These are phyloP conservation scores for Aspergillus nomiae DNA, from an alignment of 2,329 filamentous ascomycete genomes.

Conservation along the genomic window DNA sequence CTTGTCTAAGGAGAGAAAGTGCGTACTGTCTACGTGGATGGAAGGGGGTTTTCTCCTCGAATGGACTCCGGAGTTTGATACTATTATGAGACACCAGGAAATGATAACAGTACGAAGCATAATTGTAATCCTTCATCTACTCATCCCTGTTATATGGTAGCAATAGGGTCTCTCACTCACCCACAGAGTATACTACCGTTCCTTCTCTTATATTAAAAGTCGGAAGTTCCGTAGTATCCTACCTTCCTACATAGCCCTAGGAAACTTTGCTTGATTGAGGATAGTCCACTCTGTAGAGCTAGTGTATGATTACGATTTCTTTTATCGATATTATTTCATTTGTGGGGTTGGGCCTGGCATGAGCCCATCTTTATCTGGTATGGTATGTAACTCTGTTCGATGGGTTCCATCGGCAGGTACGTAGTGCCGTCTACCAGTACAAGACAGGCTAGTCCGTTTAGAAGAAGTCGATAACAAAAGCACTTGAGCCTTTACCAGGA, in stretches of 20 bases:
- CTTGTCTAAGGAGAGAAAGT: no score
- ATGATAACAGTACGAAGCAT: neutral
- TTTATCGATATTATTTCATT: slow-evolving; percentile 13
- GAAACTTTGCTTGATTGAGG: slow-evolving; percentile 1
- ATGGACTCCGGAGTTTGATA: neutral
- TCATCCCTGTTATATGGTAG: neutral
- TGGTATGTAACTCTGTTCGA: slow-evolving; percentile 22
- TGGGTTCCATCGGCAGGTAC: slow-evolving; percentile 8
- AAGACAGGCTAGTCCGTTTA: neutral
- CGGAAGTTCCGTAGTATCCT: neutral
- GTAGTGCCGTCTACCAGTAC: neutral
- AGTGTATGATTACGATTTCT: slow-evolving; percentile 11
- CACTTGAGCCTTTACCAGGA: neutral
- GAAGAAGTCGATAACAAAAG: neutral
- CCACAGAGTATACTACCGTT: neutral
- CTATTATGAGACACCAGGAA: neutral
- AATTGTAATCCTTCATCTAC: neutral
- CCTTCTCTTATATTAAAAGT: neutral
- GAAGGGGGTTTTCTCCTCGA: neutral
- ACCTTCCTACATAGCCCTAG: neutral
- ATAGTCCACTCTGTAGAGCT: neutral
- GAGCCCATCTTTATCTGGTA: slow-evolving; percentile 17
- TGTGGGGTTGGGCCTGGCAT: slow-evolving; percentile 19
- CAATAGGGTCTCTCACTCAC: neutral
- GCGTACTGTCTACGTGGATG: neutral